Evolutionary conservation across 306 rosid species (phyloP).

Genomic region (Urtica urens): DNA sequence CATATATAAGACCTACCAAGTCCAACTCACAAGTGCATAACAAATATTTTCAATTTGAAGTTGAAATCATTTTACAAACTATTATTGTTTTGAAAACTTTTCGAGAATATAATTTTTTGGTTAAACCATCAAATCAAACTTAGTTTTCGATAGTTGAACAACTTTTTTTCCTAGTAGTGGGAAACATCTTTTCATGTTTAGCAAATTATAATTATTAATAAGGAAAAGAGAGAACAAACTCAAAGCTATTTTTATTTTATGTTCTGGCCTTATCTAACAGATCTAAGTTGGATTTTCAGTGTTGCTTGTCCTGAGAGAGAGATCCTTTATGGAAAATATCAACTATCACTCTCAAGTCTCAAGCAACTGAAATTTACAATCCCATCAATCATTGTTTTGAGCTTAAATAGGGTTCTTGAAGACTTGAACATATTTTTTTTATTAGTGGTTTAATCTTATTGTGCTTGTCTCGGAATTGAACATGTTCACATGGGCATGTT

Average conservation of each 20-base stretch:
- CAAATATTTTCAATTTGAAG: background rate
- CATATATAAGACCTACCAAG: background rate
- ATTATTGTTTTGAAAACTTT: background rate
- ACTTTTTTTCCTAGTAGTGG: constrained; percentile 24
- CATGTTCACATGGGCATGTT: constrained; percentile 7
- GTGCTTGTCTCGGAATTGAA: background rate
- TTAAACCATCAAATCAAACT: constrained; percentile 11
- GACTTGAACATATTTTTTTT: no score
- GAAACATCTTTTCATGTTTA: constrained; percentile 25
- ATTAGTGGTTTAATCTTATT: background rate
- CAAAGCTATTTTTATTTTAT: constrained; percentile 18
- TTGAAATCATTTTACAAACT: background rate
- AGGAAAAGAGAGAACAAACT: constrained; percentile 3
- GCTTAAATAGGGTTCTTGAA: background rate
- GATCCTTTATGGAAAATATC: no score
- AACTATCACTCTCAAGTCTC: no score
- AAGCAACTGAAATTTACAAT: background rate
- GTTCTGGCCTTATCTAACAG: constrained; percentile 23
- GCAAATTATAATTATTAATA: constrained; percentile 12
- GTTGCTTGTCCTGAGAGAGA: background rate
- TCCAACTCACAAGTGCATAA: background rate
- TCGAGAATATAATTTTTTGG: background rate
- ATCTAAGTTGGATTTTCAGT: constrained; percentile 9
- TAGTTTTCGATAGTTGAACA: constrained; percentile 12
- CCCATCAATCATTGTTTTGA: constrained; percentile 5